phyloP scores from a whole-genome alignment of 495 filamentous ascomycete species.

The Annulohypoxylon nitens region DNA sequence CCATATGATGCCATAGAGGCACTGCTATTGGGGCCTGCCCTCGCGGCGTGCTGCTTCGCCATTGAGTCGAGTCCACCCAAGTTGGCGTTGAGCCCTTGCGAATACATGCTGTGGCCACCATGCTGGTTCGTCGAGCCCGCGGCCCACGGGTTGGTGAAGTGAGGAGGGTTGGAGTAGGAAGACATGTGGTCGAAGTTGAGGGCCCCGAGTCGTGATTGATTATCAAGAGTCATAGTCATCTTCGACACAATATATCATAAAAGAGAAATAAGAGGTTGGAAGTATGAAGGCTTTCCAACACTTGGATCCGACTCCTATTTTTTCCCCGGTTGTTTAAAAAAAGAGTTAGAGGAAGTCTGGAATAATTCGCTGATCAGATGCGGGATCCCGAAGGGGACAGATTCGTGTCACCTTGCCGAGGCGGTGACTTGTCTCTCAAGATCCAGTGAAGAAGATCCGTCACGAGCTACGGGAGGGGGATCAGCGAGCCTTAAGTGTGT shows the following conservation, averaged over 20 bases:
- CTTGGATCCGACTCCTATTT: constrained; percentile 38
- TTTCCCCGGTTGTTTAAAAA: constrained; percentile 37
- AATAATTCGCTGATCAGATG: constrained; percentile 64
- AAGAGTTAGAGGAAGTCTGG: constrained; percentile 48
- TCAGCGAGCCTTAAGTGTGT: constrained; percentile 83
- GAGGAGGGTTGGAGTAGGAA: constrained; percentile 73
- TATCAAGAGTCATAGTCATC: constrained; percentile 92
- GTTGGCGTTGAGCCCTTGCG: constrained; percentile 64
- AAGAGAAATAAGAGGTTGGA: constrained; percentile 35
- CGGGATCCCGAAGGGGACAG: constrained; percentile 61
- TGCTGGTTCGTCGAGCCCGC: constrained; percentile 68
- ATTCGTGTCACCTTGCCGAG: constrained; percentile 55
- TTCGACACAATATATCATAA: constrained; percentile 51
- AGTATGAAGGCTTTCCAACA: constrained; percentile 51
- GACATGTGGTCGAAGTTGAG: constrained; percentile 83
- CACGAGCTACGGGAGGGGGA: constrained; percentile 69
- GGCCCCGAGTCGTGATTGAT: constrained; percentile 84
- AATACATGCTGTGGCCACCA: constrained; percentile 70
- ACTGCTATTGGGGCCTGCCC: constrained; percentile 68
- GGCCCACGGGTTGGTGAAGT: constrained; percentile 95
- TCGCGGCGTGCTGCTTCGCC: constrained; percentile 63
- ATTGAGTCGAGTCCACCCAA: constrained; percentile 60
- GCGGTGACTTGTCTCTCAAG: constrained; percentile 52
- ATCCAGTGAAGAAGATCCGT: constrained; percentile 59
- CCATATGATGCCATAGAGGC: constrained; percentile 80